Conservation (phyloP, 768 basidiomycete genomes). For the Termitomyces sp. region DNA sequence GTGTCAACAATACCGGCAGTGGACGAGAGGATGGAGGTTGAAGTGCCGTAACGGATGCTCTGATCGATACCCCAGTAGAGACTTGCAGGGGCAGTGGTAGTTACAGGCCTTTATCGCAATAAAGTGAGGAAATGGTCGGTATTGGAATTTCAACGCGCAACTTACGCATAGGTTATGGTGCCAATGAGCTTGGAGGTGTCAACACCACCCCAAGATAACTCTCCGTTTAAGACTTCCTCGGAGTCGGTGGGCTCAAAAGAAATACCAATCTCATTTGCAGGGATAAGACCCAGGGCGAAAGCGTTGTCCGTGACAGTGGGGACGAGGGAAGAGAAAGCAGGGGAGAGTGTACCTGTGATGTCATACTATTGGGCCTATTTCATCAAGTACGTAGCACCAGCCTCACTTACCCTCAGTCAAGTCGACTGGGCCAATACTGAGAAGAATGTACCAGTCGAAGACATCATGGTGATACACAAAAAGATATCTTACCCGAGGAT, state of each 20-base stretch:
- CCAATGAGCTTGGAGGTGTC: constrained; percentile 40
- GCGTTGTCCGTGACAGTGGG: constrained; percentile 60
- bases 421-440: constrained; percentile 53
- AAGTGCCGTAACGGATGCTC: constrained; percentile 43
- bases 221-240: constrained; percentile 36
- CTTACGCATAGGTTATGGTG: constrained; percentile 35
- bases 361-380: not conserved
- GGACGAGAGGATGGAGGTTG: constrained; percentile 34
- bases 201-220: constrained; percentile 48
- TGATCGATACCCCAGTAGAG: constrained; percentile 60
- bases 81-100: constrained; percentile 37
- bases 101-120: constrained; percentile 33
- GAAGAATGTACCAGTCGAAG: not conserved
- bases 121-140: not conserved
- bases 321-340: constrained; percentile 22
- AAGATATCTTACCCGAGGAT: constrained; percentile 48
- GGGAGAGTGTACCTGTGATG: constrained; percentile 25
- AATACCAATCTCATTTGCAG: constrained; percentile 36
- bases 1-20: constrained; percentile 60
- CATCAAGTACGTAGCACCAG: not conserved
- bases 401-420: constrained; percentile 38
- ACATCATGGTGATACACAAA: not conserved
- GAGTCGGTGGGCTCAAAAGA: constrained; percentile 45
- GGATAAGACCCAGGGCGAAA: constrained; percentile 33
- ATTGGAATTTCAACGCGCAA: not conserved